Conservation (phyloP, 2,329 filamentous ascomycete species). For the Microsporum canis region DNA sequence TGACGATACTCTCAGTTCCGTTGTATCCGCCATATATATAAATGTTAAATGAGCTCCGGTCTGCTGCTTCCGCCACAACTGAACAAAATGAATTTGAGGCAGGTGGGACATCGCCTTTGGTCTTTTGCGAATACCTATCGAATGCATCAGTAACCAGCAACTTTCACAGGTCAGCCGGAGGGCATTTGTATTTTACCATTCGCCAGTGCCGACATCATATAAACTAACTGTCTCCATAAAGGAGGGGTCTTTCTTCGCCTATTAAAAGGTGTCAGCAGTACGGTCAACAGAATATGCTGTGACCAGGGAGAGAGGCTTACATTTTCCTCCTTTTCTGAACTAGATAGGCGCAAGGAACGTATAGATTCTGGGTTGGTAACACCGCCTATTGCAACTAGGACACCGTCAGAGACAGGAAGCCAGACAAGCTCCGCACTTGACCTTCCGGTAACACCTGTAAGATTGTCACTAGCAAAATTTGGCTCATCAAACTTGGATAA, state of each 20-base stretch:
- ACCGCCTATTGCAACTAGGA: conserved; percentile 32
- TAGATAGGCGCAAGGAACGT: conserved; percentile 1
- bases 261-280: background rate
- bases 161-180: background rate
- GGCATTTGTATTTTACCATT: conserved; percentile 17
- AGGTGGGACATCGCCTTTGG: conserved; percentile 28
- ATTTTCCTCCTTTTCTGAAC: conserved; percentile 13
- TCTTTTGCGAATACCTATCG: conserved; percentile 33
- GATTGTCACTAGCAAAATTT: conserved; percentile 48
- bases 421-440: conserved; percentile 57
- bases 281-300: background rate
- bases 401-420: conserved; percentile 35
- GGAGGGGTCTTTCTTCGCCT: conserved; percentile 17
- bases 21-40: conserved; percentile 29
- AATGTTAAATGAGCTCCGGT: conserved; percentile 28
- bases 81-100: conserved; percentile 32
- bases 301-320: conserved; percentile 8
- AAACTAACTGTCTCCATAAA: conserved; percentile 31
- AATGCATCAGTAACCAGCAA: background rate
- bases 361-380: conserved; percentile 20
- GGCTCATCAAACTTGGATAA: conserved; percentile 42
- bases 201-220: conserved; percentile 25
- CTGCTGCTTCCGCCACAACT: conserved; percentile 28
- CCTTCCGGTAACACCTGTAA: conserved; percentile 40
- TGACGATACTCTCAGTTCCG: conserved; percentile 12